phyloP scores from a whole-genome alignment of 768 basidiomycete genomes.

The Daedalea quercina region DNA sequence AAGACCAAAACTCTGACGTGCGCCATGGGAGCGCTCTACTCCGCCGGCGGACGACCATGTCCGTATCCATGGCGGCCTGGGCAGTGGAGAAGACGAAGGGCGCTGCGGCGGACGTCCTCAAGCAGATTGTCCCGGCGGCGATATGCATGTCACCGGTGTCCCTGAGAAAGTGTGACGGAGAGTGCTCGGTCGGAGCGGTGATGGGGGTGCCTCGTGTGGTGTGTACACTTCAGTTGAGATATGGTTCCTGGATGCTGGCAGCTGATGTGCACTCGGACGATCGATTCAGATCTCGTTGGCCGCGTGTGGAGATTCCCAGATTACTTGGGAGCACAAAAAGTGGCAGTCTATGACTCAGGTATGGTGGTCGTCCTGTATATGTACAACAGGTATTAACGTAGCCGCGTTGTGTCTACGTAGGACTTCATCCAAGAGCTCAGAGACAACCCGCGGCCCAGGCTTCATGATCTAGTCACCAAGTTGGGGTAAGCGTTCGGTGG shows the following conservation, averaged over 20 bases:
- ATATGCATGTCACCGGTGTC: constrained; percentile 3
- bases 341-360: constrained; percentile 3
- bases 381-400: too few species aligned
- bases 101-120: background rate
- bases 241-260: background rate
- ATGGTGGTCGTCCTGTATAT: background rate
- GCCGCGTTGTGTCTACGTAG: too few species aligned
- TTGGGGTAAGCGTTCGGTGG: background rate
- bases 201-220: constrained; percentile 1
- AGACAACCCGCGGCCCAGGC: background rate
- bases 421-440: background rate
- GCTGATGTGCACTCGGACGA: background rate
- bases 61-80: background rate
- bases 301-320: constrained; percentile 1
- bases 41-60: background rate
- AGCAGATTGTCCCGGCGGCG: background rate
- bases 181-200: background rate
- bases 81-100: background rate
- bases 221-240: background rate
- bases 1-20: background rate
- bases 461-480: background rate
- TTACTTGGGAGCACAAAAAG: background rate
- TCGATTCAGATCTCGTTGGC: constrained; percentile 2
- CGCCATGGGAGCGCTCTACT: background rate
- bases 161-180: background rate